phyloP scores from a whole-genome alignment of 2,329 filamentous ascomycete species.

The Macroventuria anomochaeta region DNA sequence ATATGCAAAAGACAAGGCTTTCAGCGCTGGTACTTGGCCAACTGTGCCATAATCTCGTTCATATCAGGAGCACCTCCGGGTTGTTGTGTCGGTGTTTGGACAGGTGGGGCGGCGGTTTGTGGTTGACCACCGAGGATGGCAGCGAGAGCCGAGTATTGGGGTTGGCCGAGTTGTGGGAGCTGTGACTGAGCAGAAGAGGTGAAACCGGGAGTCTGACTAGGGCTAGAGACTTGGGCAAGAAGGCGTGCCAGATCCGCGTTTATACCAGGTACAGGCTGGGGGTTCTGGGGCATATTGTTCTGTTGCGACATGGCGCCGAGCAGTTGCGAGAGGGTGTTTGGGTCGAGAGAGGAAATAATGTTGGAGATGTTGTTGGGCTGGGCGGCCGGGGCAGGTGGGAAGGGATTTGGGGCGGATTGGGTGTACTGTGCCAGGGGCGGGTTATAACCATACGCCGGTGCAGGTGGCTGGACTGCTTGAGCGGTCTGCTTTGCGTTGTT shows the following conservation, averaged over 20 bases:
- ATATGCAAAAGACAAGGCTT: conserved; percentile 4
- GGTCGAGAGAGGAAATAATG: conserved; percentile 72
- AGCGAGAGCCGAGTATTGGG: conserved; percentile 41
- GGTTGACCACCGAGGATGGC: conserved; percentile 36
- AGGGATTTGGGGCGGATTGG: conserved; percentile 46
- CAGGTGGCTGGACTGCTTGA: conserved; percentile 42
- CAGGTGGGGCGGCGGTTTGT: conserved; percentile 36
- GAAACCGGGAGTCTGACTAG: conserved; percentile 35
- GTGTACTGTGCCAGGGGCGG: conserved; percentile 30
- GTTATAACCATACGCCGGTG: conserved; percentile 36
- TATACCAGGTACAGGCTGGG: conserved; percentile 47
- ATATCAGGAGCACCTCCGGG: conserved; percentile 55
- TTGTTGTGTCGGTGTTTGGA: conserved; percentile 37
- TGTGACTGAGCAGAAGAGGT: conserved; percentile 26
- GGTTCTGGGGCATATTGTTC: conserved; percentile 46
- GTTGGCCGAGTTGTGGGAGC: conserved; percentile 36
- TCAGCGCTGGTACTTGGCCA: conserved; percentile 67
- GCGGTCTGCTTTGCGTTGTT: conserved; percentile 68
- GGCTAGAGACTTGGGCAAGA: conserved; percentile 42
- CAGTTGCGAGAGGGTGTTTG: conserved; percentile 72
- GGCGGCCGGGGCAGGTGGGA: conserved; percentile 40
- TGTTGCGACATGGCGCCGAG: conserved; percentile 62
- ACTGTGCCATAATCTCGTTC: conserved; percentile 76
- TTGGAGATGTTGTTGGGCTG: conserved; percentile 66
- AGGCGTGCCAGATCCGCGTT: conserved; percentile 49